phyloP scores from a whole-genome alignment of 2,329 filamentous ascomycete genomes.

The Trichoderma sp. region DNA sequence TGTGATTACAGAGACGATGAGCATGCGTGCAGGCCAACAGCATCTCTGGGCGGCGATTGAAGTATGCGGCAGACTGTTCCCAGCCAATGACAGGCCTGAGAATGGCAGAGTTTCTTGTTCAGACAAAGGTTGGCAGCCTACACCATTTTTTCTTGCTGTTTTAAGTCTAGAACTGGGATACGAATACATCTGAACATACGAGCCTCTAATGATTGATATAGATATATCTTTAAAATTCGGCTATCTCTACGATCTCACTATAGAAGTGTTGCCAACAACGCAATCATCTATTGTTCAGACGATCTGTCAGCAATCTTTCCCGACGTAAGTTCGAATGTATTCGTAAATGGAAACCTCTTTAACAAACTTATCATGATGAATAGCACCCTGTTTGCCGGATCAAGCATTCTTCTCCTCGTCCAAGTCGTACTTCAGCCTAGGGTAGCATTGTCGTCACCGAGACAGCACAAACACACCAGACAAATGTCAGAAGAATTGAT shows the following conservation, averaged over 20 bases:
- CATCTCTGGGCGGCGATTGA: conserved; percentile 56
- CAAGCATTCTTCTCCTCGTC: conserved; percentile 54
- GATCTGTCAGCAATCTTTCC: conserved; percentile 49
- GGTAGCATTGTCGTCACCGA: conserved; percentile 21
- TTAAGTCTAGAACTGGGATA: neutral
- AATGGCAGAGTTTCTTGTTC: neutral
- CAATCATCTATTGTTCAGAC: conserved; percentile 51
- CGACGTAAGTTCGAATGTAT: conserved; percentile 42
- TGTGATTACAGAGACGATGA: conserved; percentile 48
- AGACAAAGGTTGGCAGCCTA: neutral
- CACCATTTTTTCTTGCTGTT: accelerated
- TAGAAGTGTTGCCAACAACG: conserved; percentile 50
- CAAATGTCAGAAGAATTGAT: conserved; percentile 60
- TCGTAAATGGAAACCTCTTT: neutral
- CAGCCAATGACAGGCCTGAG: conserved; percentile 16
- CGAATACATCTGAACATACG: neutral
- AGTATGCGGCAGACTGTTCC: conserved; percentile 48
- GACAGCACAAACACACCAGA: conserved; percentile 35
- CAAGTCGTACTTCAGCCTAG: conserved; percentile 46
- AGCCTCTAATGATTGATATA: conserved; percentile 30
- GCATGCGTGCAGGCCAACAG: conserved; percentile 41
- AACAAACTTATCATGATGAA: neutral
- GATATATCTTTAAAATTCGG: conserved; percentile 48
- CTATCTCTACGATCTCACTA: conserved; percentile 53
- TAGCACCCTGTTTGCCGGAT: conserved; percentile 50